Base-by-base conservation (phyloP, 2,329 filamentous ascomycete genomes). In the Penicillium sp. region DNA sequence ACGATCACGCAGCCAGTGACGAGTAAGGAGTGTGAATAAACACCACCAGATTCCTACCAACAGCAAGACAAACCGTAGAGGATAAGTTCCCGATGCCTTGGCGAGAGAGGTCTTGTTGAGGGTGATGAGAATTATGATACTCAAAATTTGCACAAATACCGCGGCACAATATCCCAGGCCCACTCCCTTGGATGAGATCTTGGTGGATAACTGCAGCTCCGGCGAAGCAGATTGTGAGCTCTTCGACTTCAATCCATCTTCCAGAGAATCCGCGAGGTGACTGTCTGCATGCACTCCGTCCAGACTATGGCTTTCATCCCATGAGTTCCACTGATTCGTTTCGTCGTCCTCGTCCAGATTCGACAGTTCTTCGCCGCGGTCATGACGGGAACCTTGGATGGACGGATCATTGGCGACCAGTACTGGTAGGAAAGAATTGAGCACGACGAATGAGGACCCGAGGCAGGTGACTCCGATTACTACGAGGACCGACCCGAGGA, bases 401-500 rank as follows among this genome's bases (percentile, higher is more conserved):
- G 79, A 80, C 1, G 90, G 88, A 74, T 97, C 92, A 71, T 95
- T 88, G 49, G 93, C 86, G 59, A 97, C 93, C 2, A 97, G 84
- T 3, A 97, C 83, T 0, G 93, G 93, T 28, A 97, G 83, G 70
- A 96, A 97, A 0, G 93, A 96, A 78, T 97, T 97, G 28, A 97
- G 81, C 5, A 97, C 84, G 3, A 97, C 93, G 73, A 96, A 97
- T 0, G 92, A 96, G 4, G 92, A 92, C 6, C 93, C 93, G 66
- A 96, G 93, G 45, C 91, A 93, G 0, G 91, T 93, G 72, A 97
- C 96, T 19, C 92, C 91, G 45, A 97, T 81, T 63, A 97, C 90
- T 19, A 93, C 93, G 61, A 96, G 83, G 1, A 97, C 65, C 2
- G 91, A 90, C 37, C 90, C 93, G 17, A 97, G 77, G 2, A 95